These are phyloP conservation scores for Daldinia grandis DNA, from an alignment of 495 filamentous ascomycete species.

Conservation along the genomic window DNA sequence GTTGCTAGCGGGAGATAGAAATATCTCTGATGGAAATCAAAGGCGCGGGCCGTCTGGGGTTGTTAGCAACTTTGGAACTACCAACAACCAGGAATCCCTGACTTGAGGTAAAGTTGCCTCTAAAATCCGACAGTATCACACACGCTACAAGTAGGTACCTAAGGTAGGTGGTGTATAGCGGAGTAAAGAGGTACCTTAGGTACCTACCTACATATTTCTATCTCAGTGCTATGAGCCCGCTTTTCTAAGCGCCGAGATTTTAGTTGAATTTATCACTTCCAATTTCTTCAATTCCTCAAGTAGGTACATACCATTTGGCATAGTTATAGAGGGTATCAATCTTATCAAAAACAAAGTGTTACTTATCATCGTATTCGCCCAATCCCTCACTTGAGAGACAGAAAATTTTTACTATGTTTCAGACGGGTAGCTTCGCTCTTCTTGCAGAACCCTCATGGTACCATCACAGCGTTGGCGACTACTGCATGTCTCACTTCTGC, in stretches of 20 bases:
- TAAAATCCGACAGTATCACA: slow-evolving; percentile 11
- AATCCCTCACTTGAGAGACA: slow-evolving; percentile 10
- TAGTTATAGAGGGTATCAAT: slow-evolving; percentile 2
- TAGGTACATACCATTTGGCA: not conserved
- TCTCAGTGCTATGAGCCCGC: slow-evolving; percentile 9
- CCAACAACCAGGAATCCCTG: slow-evolving; percentile 39
- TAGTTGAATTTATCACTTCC: slow-evolving; percentile 12
- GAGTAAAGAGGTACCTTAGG: slow-evolving; percentile 12
- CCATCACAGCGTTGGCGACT: slow-evolving; percentile 40
- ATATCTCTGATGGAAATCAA: slow-evolving; percentile 20
- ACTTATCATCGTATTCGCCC: slow-evolving; percentile 15
- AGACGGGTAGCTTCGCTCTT: slow-evolving; percentile 42
- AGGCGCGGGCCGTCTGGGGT: slow-evolving; percentile 39
- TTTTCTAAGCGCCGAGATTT: slow-evolving; percentile 30
- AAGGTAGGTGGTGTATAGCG: not conserved
- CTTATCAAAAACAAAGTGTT: not conserved
- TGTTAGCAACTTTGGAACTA: slow-evolving; percentile 17
- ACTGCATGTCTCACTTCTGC: slow-evolving; percentile 46
- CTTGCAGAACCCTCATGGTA: slow-evolving; percentile 29
- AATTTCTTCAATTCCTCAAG: slow-evolving; percentile 1
- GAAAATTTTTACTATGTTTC: slow-evolving; percentile 25
- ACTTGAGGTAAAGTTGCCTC: slow-evolving; percentile 19
- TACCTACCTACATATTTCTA: no score
- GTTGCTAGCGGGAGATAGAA: not conserved
- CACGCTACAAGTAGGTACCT: not conserved